These are phyloP conservation scores for Pythium pectinolyticum DNA, from an alignment of 352 stramenopile species.

Conservation along the genomic window DNA sequence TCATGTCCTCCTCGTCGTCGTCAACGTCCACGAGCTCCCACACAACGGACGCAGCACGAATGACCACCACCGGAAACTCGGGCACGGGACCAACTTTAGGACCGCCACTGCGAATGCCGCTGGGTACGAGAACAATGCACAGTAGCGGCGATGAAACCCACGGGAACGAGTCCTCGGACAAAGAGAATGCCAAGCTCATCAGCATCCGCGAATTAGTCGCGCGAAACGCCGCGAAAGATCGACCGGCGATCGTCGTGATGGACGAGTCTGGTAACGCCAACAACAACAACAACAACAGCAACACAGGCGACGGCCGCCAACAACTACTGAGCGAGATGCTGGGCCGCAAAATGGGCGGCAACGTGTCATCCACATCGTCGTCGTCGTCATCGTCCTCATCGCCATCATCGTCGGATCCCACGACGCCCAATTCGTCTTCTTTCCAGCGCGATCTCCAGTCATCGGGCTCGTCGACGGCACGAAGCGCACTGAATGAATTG, in stretches of 20 bases:
- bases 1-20: slow-evolving; percentile 41
- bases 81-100: background rate
- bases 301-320: slow-evolving; percentile 20
- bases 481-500: slow-evolving; percentile 21
- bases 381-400: no score
- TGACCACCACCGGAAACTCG: no score
- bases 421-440: slow-evolving; percentile 6
- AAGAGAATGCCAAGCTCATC: slow-evolving; percentile 55
- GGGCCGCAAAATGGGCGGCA: slow-evolving; percentile 18
- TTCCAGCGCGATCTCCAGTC: slow-evolving; percentile 10
- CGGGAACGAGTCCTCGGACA: slow-evolving; percentile 15
- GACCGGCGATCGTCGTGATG: slow-evolving; percentile 32
- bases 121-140: slow-evolving; percentile 42
- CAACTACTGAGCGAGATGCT: slow-evolving; percentile 12
- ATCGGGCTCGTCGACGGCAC: slow-evolving; percentile 9
- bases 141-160: slow-evolving; percentile 28
- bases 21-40: background rate
- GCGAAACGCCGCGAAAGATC: slow-evolving; percentile 28
- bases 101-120: slow-evolving; percentile 43
- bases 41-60: no score
- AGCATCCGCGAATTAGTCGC: slow-evolving; percentile 56
- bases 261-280: no score
- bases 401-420: slow-evolving; percentile 19
- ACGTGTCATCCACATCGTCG: slow-evolving; percentile 10
- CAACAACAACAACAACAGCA: slow-evolving; percentile 3